Base-by-base conservation (phyloP, 148 eudicot genomes). In the Cornus florida region DNA sequence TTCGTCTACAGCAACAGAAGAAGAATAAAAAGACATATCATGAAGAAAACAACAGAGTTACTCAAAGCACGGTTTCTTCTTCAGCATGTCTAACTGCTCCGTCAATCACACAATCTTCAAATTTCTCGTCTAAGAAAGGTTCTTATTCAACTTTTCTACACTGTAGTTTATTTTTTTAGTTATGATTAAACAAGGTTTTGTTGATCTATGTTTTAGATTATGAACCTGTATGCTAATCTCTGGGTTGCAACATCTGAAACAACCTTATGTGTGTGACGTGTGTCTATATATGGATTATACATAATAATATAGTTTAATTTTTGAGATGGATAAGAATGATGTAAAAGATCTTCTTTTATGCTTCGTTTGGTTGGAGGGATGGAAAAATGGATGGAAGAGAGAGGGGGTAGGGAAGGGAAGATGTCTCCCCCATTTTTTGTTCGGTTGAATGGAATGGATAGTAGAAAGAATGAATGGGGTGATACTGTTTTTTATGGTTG, bases 91-190 rank as follows among this genome's bases (percentile, higher is more conserved):
- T 71, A 24, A 22, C 66, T 17, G 73, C 71, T 81, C 67, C 86
- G 73, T 35, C 60, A 79, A 28, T 75, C 57, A 76, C 75, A 28
- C 78, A 69, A 53, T 46, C n/a, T 23, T 60, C 71, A 65, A 72
- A 69, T 70, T 3, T 70, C 60, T 80, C 82, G 10, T 66, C 80
- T 35, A 87, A 79, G 78, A 87, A 87, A 91, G 90, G 89, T 91
- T 23, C 35, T 31, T 39, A 4, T 60, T 62, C 16, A 20, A 14
- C 16, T 53, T 53, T 53, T 53, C 17, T 12, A 53, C 59, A 53
- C 12, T 14, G 4, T 53, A 53, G 19, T 12, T 53, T 1, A 1
- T 12, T 53, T 53, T 6, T 11, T 16, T 12, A 11, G 53, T 48
- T 53, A 53, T 53, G 59, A 53, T 53, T 53, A 53, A 53, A 11